phyloP scores from a whole-genome alignment of 345 rosid genomes.

The Lepidium africanum region DNA sequence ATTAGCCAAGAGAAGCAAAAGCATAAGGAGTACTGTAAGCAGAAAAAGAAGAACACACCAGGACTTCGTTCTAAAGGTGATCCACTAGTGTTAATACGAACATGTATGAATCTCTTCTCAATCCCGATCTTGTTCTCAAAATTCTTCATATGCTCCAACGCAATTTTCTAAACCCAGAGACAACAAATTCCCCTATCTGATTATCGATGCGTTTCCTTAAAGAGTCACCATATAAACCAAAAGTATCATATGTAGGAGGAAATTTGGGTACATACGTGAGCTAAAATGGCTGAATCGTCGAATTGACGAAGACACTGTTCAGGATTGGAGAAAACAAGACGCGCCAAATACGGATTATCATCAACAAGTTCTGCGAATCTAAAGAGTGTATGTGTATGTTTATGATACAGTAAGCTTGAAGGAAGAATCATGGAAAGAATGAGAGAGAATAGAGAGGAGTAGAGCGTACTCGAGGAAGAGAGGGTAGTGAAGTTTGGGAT shows the following conservation, averaged over 20 bases:
- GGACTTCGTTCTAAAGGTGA: conserved; percentile 71
- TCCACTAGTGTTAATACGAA: conserved; percentile 67
- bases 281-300: conserved; percentile 69
- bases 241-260: too few relatives aligned
- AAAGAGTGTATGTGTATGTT: neutral
- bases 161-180: conserved; percentile 39
- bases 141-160: conserved; percentile 41
- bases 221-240: too few relatives aligned
- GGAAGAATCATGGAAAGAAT: neutral
- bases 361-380: conserved; percentile 78
- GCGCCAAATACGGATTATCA: conserved; percentile 58
- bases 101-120: conserved; percentile 74
- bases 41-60: conserved; percentile 34
- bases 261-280: conserved; percentile 46
- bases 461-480: conserved; percentile 51
- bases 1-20: neutral
- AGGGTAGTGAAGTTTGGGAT: conserved; percentile 77
- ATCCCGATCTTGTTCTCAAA: conserved; percentile 38
- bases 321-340: conserved; percentile 52
- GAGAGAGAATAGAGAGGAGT: neutral
- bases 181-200: neutral
- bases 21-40: too few relatives aligned
- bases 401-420: neutral
- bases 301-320: conserved; percentile 44
- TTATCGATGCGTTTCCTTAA: neutral